These are phyloP conservation scores for Anastatica hierochuntica DNA, from an alignment of 345 rosid species.

Conservation along the genomic window DNA sequence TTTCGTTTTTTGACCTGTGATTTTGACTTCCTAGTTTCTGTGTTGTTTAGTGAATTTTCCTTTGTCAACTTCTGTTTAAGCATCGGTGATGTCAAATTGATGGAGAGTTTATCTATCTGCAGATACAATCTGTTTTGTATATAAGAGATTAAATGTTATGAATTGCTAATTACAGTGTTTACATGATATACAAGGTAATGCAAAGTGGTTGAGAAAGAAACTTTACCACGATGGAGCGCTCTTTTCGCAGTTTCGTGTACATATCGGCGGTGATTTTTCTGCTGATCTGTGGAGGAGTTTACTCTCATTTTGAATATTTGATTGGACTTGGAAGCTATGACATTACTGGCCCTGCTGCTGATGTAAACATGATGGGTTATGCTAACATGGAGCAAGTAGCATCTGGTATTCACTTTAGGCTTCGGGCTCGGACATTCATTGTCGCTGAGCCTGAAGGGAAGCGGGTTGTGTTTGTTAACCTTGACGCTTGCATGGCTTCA, in stretches of 20 bases:
- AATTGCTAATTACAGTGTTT: background rate
- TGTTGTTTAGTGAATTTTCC: background rate
- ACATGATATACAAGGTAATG: slow-evolving; percentile 26
- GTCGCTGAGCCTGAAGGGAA: slow-evolving; percentile 73
- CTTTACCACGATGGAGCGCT: slow-evolving; percentile 13
- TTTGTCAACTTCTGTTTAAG: background rate
- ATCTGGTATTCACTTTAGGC: slow-evolving; percentile 84
- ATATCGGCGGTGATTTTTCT: slow-evolving; percentile 34
- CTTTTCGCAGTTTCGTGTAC: slow-evolving; percentile 28
- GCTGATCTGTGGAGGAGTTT: slow-evolving; percentile 16
- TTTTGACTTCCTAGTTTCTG: background rate
- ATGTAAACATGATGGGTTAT: slow-evolving; percentile 98
- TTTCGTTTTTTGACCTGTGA: background rate
- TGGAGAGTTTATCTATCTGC: background rate
- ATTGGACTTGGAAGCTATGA: slow-evolving; percentile 94
- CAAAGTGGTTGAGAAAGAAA: slow-evolving; percentile 25
- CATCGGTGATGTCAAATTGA: background rate
- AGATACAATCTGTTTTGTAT: background rate
- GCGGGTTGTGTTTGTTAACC: slow-evolving; percentile 70
- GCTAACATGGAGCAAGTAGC: slow-evolving; percentile 75
- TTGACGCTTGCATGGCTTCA: slow-evolving; percentile 98
- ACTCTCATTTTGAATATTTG: slow-evolving; percentile 51
- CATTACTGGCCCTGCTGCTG: slow-evolving; percentile 97
- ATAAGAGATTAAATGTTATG: too few relatives aligned
- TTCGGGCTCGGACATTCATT: slow-evolving; percentile 77